Percentiles rank a stretch among this genome's conserved stretches.
Evolutionary conservation across 2,329 filamentous ascomycete genomes (phyloP).

Genomic region (Aspergillus unguis): DNA sequence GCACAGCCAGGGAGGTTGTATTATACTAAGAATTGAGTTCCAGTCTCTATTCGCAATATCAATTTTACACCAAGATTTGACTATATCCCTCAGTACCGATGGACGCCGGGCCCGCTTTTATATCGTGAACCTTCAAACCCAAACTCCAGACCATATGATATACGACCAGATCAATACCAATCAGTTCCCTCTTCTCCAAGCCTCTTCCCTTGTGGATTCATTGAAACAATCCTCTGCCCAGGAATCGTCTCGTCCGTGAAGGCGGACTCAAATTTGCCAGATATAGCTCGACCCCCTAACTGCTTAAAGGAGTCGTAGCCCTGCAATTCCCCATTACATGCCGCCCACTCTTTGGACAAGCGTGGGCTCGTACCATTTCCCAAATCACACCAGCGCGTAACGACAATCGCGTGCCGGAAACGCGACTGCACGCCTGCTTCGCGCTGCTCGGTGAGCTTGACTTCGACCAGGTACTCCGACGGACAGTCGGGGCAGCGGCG

Average conservation of each 20-base stretch:
- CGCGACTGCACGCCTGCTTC: slow-evolving; percentile 33
- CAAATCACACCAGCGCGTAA: slow-evolving; percentile 61
- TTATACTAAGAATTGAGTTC: too few relatives aligned
- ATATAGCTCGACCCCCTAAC: slow-evolving; percentile 55
- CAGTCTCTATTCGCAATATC: too few relatives aligned
- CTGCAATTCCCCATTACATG: slow-evolving; percentile 48
- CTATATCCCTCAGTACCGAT: too few relatives aligned
- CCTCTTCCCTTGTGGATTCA: slow-evolving; percentile 57
- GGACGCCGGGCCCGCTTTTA: too few relatives aligned
- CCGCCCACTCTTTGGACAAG: slow-evolving; percentile 53
- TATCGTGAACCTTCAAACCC: neutral
- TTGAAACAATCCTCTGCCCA: slow-evolving; percentile 55
- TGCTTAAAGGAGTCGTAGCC: slow-evolving; percentile 54
- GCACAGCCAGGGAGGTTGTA: too few relatives aligned
- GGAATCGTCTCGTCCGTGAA: slow-evolving; percentile 54
- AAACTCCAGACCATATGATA: neutral
- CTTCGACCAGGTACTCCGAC: slow-evolving; percentile 60
- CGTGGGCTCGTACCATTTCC: slow-evolving; percentile 52
- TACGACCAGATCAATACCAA: slow-evolving; percentile 54
- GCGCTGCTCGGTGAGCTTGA: slow-evolving; percentile 58
- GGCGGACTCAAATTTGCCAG: slow-evolving; percentile 58
- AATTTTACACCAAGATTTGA: too few relatives aligned
- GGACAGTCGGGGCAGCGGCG: slow-evolving; percentile 61
- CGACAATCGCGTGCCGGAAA: slow-evolving; percentile 60
- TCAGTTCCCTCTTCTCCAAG: slow-evolving; percentile 54